A percentile compares a stretch with the other conserved stretches of the same genome.
Evolutionary conservation across 2,329 filamentous ascomycete genomes (phyloP).

Genomic region (Hypoxylon sp.): DNA sequence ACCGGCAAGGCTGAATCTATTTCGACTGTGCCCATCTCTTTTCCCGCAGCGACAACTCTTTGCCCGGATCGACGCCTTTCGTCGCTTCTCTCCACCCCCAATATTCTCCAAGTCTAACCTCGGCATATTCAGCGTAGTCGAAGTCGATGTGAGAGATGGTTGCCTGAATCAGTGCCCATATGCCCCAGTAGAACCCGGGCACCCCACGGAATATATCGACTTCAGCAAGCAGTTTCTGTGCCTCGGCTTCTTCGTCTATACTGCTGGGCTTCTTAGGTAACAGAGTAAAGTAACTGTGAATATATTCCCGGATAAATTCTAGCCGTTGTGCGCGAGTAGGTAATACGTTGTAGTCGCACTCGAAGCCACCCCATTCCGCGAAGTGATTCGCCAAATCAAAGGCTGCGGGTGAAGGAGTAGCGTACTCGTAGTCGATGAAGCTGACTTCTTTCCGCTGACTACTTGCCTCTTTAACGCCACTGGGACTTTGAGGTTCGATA

Average conservation of each 20-base stretch:
- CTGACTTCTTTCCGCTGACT: conserved; percentile 66
- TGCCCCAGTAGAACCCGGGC: conserved; percentile 92
- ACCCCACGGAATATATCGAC: conserved; percentile 91
- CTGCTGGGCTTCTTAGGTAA: conserved; percentile 56
- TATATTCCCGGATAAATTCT: conserved; percentile 87
- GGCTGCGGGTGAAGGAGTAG: conserved; percentile 91
- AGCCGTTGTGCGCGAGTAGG: conserved; percentile 83
- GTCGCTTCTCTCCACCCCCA: conserved; percentile 88
- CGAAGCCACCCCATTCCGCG: conserved; percentile 97
- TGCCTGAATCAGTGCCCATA: conserved; percentile 96
- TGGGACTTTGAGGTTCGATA: conserved; percentile 70
- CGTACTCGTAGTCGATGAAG: conserved; percentile 99
- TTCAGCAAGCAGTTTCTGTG: conserved; percentile 79
- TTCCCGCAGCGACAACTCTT: conserved; percentile 75
- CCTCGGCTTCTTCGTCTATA: conserved; percentile 71
- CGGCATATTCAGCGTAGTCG: conserved; percentile 93
- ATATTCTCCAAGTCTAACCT: conserved; percentile 89
- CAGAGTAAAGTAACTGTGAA: conserved; percentile 78
- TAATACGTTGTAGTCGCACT: conserved; percentile 89
- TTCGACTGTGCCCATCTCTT: conserved; percentile 78
- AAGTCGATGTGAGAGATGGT: conserved; percentile 97
- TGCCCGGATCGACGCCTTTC: conserved; percentile 72
- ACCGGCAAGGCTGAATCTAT: conserved; percentile 41
- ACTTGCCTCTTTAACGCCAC: conserved; percentile 53
- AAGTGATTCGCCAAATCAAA: conserved; percentile 99